Conservation (phyloP, 495 filamentous ascomycete genomes). For the Aspergillus egyptiacus region DNA sequence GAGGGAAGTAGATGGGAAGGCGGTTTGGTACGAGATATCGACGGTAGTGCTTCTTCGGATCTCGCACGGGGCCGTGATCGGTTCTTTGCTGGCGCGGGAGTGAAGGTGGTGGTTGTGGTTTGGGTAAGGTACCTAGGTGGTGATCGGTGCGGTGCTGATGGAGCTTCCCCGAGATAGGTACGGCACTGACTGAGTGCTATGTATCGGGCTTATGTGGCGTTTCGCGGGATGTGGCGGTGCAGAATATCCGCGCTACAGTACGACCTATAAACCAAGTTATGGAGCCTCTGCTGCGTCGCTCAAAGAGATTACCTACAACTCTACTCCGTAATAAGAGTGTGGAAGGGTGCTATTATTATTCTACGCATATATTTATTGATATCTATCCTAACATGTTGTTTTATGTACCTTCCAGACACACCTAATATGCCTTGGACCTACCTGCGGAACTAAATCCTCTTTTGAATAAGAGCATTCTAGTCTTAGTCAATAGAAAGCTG, state of each 20-base stretch:
- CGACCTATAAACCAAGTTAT: background rate
- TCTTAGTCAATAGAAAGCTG: no score
- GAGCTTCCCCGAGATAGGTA: conserved; percentile 10
- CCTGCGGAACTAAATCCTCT: no score
- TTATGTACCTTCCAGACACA: no score
- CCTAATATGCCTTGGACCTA: no score
- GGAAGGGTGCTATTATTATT: no score
- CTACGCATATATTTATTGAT: no score
- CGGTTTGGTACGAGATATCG: background rate
- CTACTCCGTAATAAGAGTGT: no score
- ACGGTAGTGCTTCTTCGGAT: background rate
- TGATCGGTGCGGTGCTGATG: background rate
- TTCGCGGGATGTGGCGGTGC: background rate
- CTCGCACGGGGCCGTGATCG: background rate
- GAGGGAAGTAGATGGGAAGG: background rate
- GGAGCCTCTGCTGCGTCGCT: no score
- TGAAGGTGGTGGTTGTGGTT: background rate
- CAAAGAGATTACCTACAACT: no score
- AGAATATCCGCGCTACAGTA: background rate
- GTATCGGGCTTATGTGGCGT: background rate
- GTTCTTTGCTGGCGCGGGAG: background rate
- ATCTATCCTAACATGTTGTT: no score
- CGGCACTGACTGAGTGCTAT: background rate
- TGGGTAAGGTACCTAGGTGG: background rate
- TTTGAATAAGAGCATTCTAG: no score